phyloP scores from a whole-genome alignment of 208 protist species.

The Novymonas esmeraldas region DNA sequence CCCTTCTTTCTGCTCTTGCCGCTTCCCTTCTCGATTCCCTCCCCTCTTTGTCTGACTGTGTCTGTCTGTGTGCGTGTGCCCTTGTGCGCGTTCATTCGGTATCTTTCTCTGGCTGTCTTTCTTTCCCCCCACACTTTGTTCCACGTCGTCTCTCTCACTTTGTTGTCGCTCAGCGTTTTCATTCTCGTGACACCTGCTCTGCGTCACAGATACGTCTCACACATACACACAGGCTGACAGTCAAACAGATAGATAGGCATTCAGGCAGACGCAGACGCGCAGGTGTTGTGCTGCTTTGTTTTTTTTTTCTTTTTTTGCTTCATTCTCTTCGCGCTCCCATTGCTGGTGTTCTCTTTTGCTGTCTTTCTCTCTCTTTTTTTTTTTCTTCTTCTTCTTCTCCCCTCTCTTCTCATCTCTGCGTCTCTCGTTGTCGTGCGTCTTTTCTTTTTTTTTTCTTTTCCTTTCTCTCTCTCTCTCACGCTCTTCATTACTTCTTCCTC shows the following conservation, averaged over 20 bases:
- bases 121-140: background rate
- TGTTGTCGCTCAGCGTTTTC: no score
- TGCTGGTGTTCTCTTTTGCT: background rate
- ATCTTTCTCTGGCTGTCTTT: background rate
- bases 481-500: background rate
- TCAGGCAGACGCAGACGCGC: no score
- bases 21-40: background rate
- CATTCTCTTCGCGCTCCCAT: background rate
- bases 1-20: background rate
- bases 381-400: background rate
- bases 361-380: slow-evolving; percentile 9
- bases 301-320: background rate
- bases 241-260: no score
- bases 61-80: background rate
- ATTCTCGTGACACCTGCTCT: no score
- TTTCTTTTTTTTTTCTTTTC: background rate
- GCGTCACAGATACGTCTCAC: no score
- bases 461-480: background rate
- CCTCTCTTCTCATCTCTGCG: background rate
- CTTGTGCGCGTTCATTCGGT: background rate
- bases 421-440: background rate
- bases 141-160: no score
- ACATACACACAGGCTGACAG: no score
- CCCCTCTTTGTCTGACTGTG: background rate
- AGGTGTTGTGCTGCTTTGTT: background rate